Base-by-base conservation (phyloP, 2,329 filamentous ascomycete genomes). In the Juglanconis sp. region DNA sequence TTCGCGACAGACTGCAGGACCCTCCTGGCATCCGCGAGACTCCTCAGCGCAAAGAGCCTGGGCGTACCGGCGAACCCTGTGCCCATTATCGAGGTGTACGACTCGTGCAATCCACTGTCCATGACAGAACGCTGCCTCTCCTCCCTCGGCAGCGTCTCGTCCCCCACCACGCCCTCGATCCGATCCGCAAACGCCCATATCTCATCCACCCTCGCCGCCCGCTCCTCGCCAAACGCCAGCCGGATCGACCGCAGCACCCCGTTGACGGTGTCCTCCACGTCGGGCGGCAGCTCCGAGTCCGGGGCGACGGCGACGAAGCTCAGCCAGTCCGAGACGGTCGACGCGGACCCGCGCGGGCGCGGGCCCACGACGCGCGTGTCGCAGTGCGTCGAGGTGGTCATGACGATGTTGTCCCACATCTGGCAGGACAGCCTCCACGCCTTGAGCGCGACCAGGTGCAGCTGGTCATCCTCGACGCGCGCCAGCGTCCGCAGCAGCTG, bases 371-470 rank as follows among this genome's bases (percentile, higher is more conserved):
- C 24, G 10, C 11, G 5, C 1, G 24, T 13, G 5, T n/a, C 51
- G 11, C 30, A 7, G 17, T 30, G 17, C 34, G 49, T 36, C 8
- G 5, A 5, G 31, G 31, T 52, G 35, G 49, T 36, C 11, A 30
- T 31, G 11, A 15, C 42, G 32, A 56, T 49, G 7, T 35, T 7
- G 17, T 61, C 59, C 59, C 59, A 61, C 17, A 44, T 58, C 36
- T 53, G 51, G 44, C 59, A 61, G 30, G 51, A 57, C 9, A 61
- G 50, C 30, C 38, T 61, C 59, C 59, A 61, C 15, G 55, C 59
- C 10, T 57, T 46, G 10, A 61, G 15, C 2, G 54, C 55, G 30
- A 61, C 40, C 42, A 30, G 56, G 44, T 58, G 49, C 17, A 61
- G 50, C 17, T 57, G 5, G 15, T 61, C 59, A 50, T 58, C 59